phyloP scores from a whole-genome alignment of 176 grass and related monocot species.

The Musa acuminata region DNA sequence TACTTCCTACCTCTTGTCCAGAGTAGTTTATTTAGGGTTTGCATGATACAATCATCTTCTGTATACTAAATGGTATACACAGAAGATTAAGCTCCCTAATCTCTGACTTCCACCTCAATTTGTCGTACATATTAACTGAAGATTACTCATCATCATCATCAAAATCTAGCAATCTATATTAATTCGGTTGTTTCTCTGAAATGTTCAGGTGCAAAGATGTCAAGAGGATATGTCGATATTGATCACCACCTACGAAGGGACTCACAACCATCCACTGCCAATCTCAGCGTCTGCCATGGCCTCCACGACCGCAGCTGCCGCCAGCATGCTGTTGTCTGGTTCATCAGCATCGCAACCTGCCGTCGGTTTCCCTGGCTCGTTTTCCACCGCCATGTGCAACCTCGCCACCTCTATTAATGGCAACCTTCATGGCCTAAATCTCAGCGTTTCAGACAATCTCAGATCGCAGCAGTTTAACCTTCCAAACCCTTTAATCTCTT shows the following conservation, averaged over 20 bases:
- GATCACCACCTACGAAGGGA: slow-evolving; percentile 89
- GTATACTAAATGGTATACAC: neutral
- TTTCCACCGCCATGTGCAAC: neutral
- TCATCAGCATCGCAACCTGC: slow-evolving; percentile 40
- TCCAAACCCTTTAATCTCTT: slow-evolving; percentile 46
- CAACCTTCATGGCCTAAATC: slow-evolving; percentile 29
- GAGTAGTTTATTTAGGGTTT: neutral
- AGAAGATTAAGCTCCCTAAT: neutral
- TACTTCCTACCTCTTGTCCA: too few species aligned
- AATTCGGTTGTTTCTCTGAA: neutral
- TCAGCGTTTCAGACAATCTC: slow-evolving; percentile 16
- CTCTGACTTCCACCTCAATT: too few species aligned
- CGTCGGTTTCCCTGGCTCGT: neutral
- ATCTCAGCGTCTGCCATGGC: slow-evolving; percentile 78
- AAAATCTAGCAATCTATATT: too few species aligned
- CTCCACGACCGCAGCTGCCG: slow-evolving; percentile 80
- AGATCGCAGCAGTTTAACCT: slow-evolving; percentile 31
- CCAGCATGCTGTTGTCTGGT: slow-evolving; percentile 62
- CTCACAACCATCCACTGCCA: slow-evolving; percentile 66
- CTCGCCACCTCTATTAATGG: neutral
- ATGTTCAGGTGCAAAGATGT: slow-evolving; percentile 71
- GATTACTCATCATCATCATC: too few species aligned
- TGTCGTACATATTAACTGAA: too few species aligned
- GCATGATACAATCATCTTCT: slow-evolving; percentile 11
- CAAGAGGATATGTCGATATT: slow-evolving; percentile 75